A percentile compares a stretch with the other conserved stretches of the same genome.
Evolutionary conservation across 139 green algal genomes (phyloP).

Genomic region (Microglena sp.): DNA sequence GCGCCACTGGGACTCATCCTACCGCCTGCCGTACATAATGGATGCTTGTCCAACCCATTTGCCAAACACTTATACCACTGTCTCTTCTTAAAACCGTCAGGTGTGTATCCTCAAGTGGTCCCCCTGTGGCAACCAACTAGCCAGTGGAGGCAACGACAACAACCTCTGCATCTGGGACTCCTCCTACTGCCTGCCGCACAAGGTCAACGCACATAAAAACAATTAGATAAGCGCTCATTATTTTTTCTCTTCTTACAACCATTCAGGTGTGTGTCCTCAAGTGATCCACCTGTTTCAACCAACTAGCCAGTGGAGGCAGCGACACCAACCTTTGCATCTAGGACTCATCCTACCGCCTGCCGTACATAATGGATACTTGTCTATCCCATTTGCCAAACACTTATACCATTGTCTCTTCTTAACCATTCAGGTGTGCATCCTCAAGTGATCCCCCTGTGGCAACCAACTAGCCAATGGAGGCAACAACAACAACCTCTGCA

Average conservation of each 20-base stretch:
- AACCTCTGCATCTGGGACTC: constrained; percentile 44
- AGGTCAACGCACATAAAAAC: too few relatives aligned
- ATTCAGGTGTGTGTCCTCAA: constrained; percentile 69
- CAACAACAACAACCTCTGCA: constrained; percentile 74
- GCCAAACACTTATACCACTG: too few relatives aligned
- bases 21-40: constrained; percentile 32
- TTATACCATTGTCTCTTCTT: too few relatives aligned
- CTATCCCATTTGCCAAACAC: too few relatives aligned
- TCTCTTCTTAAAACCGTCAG: too few relatives aligned
- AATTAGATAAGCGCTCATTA: too few relatives aligned
- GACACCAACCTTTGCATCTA: constrained; percentile 67
- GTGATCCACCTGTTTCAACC: constrained; percentile 55
- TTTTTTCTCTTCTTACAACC: too few relatives aligned
- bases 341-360: constrained; percentile 31
- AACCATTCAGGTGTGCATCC: constrained; percentile 75
- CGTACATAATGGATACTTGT: constrained; percentile 27
- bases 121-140: constrained; percentile 60
- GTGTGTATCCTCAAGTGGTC: constrained; percentile 66
- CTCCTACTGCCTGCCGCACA: constrained; percentile 31
- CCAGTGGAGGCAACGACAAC: constrained; percentile 81
- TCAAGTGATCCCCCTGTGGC: constrained; percentile 58
- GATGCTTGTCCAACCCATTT: too few relatives aligned
- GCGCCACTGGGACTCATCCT: constrained; percentile 37
- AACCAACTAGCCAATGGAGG: constrained; percentile 69
- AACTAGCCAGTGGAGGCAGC: constrained; percentile 76